Conservation (phyloP, 2,329 filamentous ascomycete genomes). For the Colletotrichum eleusines region DNA sequence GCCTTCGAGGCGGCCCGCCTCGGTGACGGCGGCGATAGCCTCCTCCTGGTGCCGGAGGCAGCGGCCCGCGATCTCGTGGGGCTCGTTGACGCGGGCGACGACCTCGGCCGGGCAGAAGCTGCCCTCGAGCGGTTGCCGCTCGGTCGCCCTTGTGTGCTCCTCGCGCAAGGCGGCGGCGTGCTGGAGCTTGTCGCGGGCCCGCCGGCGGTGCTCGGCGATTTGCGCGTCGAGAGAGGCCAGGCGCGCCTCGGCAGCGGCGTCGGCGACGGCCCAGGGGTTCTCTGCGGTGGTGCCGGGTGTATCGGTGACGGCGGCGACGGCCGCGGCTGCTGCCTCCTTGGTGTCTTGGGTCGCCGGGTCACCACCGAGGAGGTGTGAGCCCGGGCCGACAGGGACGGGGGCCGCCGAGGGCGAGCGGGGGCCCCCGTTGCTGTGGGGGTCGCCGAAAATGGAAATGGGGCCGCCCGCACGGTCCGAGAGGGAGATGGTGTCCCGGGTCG, state of each 20-base stretch:
- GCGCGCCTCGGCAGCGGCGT: not conserved
- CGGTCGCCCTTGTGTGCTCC: not conserved
- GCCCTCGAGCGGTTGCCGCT: not conserved
- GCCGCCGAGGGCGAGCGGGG: not conserved
- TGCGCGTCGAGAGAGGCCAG: not conserved
- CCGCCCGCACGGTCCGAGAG: not conserved
- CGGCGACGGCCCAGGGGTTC: conserved; percentile 1
- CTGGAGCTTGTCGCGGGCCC: conserved; percentile 21
- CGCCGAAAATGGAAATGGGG: not conserved
- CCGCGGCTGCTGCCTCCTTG: not conserved
- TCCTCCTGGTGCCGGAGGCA: conserved; percentile 1
- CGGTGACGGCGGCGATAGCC: not conserved
- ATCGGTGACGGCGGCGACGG: not conserved
- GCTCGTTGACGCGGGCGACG: not conserved
- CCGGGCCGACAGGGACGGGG: not conserved
- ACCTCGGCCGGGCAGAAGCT: not conserved
- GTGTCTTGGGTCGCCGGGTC: not conserved
- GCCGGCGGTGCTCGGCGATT: not conserved
- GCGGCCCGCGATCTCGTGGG: conserved; percentile 5
- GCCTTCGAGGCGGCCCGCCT: not conserved
- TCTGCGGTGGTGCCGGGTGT: not conserved
- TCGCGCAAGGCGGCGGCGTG: conserved; percentile 18
- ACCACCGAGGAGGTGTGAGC: not conserved
- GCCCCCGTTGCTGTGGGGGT: not conserved
- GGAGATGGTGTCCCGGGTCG: not conserved